phyloP scores from a whole-genome alignment of 2,329 filamentous ascomycete genomes.

The Raffaelea deltoideospora region DNA sequence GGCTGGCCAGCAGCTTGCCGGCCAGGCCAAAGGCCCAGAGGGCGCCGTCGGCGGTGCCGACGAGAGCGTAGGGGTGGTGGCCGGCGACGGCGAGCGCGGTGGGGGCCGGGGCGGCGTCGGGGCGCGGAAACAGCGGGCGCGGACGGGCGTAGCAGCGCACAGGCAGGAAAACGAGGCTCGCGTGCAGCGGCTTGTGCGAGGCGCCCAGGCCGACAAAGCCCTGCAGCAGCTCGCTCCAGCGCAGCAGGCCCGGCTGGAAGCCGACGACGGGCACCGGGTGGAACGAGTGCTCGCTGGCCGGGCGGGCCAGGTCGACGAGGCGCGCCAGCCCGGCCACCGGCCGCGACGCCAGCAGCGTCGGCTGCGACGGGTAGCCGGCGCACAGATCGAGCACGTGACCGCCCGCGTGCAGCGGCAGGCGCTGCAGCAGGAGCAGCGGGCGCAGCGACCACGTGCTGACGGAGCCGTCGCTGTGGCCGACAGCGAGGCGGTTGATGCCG shows the following conservation, averaged over 20 bases:
- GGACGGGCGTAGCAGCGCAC: slow-evolving; percentile 35
- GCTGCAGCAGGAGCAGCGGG: slow-evolving; percentile 31
- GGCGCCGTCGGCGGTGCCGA: slow-evolving; percentile 34
- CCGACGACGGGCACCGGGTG: slow-evolving; percentile 33
- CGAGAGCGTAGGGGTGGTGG: slow-evolving; percentile 35
- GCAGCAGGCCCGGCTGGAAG: slow-evolving; percentile 36
- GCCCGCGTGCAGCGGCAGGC: slow-evolving; percentile 37
- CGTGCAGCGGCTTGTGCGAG: slow-evolving; percentile 35
- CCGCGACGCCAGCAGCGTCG: slow-evolving; percentile 37
- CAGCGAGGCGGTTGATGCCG: slow-evolving; percentile 36
- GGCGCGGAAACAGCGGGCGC: slow-evolving; percentile 32
- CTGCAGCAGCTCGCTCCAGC: slow-evolving; percentile 39
- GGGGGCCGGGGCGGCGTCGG: slow-evolving; percentile 18
- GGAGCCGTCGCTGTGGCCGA: slow-evolving; percentile 42
- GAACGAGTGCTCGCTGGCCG: slow-evolving; percentile 37
- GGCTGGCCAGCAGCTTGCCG: slow-evolving; percentile 26
- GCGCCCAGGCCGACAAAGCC: slow-evolving; percentile 39
- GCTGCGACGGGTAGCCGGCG: slow-evolving; percentile 40
- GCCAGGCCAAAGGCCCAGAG: slow-evolving; percentile 22
- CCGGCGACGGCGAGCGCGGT: slow-evolving; percentile 33
- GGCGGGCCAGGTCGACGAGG: slow-evolving; percentile 35
- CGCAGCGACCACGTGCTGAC: slow-evolving; percentile 40
- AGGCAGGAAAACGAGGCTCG: slow-evolving; percentile 36
- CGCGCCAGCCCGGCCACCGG: slow-evolving; percentile 38
- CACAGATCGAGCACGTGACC: slow-evolving; percentile 38